Percentiles rank a stretch among this genome's conserved stretches.
These are phyloP conservation scores for Malus fusca DNA, from an alignment of 306 rosid genomes.

Conservation along the genomic window DNA sequence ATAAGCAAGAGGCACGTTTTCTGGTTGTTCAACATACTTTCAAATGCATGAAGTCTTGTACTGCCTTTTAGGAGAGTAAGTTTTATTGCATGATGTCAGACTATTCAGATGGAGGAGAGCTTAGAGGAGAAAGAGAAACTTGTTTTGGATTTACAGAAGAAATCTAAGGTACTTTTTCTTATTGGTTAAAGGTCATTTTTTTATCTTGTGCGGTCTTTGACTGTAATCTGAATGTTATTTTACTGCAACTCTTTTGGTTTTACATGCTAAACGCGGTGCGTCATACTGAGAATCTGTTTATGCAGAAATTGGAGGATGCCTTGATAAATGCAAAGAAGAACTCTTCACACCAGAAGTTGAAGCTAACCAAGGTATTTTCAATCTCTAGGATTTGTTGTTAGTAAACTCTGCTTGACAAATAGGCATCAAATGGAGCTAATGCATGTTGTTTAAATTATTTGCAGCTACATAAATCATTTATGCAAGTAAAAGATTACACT, in stretches of 20 bases:
- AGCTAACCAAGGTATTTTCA: slow-evolving; percentile 59
- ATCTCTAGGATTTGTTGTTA: not conserved
- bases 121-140: slow-evolving; percentile 34
- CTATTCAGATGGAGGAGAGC: slow-evolving; percentile 43
- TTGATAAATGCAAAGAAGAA: slow-evolving; percentile 67
- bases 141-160: slow-evolving; percentile 54
- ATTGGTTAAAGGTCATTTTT: slow-evolving; percentile 3
- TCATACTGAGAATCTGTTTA: slow-evolving; percentile 17
- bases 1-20: not conserved
- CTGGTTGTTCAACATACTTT: not conserved
- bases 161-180: slow-evolving; percentile 47
- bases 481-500: slow-evolving; percentile 49
- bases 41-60: not conserved
- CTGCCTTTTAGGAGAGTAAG: slow-evolving; percentile 10
- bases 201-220: not conserved
- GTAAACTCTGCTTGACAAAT: not conserved
- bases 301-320: slow-evolving; percentile 88
- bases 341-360: slow-evolving; percentile 55
- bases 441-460: slow-evolving; percentile 4
- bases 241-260: slow-evolving; percentile 2
- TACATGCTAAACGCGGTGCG: slow-evolving; percentile 3
- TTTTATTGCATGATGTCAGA: slow-evolving; percentile 38
- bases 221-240: not conserved
- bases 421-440: slow-evolving; percentile 6
- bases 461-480: slow-evolving; percentile 69